Evolutionary conservation across 805 yeast species (phyloP), one percentile per base, ranked within the genome.

Genomic region (Hanseniaspora guilliermondii): DNA sequence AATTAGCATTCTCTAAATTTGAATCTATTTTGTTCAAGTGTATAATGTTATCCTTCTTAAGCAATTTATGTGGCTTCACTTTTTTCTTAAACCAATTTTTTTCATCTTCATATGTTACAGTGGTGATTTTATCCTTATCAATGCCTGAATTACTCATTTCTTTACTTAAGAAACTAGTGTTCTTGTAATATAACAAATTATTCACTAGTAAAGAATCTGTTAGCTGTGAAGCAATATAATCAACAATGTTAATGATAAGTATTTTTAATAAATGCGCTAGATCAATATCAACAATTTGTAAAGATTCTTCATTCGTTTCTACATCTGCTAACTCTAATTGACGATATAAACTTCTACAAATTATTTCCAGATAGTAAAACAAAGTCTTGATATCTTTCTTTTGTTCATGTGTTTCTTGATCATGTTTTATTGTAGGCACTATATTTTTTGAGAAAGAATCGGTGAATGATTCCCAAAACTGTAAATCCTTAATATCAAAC

Each of bases 81-180:
- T 39, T 49, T 22, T 49, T 38, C 22, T 46, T 55, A 32, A 48
- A 46, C 41, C 56, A 60, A 49, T 46, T 56, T 19, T 40, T 50
- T 59, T 45, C 60, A 55, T 48, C 48, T 39, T 24, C 47, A 33
- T 52, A 45, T 33, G 56, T 50, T 47, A 60, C 62, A 9, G 64
- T 61, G n/a, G 64, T 68, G 32, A 62, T 65, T 57, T 69, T 69
- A 62, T 64, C 69, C 58, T 75, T 71, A 67, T 80, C 79, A 32
- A 80, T 68, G 57, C 76, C 75, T 85, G 85, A 80, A 58, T 79
- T 83, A 58, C 80, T 83, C 58, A 89, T 52, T 82, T 71, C 16
- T 85, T 83, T 47, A 82, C 80, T 50, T 83, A 78, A 32, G 87
- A 77, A 56, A 0, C 93, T 93, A 49, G 91, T 83, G 55, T 84